A percentile compares a stretch with the other conserved stretches of the same genome.
Evolutionary conservation across 106 monocot species (phyloP).

Genomic region (Alisma plantagoaquatica): DNA sequence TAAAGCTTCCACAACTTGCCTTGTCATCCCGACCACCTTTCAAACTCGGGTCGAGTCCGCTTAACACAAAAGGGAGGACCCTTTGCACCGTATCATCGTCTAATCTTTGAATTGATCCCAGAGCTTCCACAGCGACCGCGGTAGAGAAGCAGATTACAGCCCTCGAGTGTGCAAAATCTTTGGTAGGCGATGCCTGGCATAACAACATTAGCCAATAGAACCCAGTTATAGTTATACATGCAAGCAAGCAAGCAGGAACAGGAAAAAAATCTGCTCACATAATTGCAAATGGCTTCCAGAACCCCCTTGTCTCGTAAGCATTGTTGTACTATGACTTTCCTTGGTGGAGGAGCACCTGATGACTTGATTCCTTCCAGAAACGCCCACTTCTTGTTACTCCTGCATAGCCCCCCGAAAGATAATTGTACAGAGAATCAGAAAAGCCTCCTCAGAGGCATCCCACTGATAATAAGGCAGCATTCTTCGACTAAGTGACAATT

Average conservation of each 20-base stretch:
- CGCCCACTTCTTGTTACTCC: constrained; percentile 68
- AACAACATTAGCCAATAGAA: not conserved
- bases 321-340: constrained; percentile 78
- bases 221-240: not conserved
- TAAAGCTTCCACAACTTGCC: constrained; percentile 26
- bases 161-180: constrained; percentile 51
- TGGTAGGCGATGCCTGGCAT: constrained; percentile 56
- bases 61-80: constrained; percentile 57
- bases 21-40: constrained; percentile 53
- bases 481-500: too few species aligned
- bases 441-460: too few species aligned
- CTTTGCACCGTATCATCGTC: constrained; percentile 62
- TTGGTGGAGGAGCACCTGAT: constrained; percentile 77
- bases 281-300: constrained; percentile 68
- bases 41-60: constrained; percentile 49
- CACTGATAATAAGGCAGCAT: too few species aligned
- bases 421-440: not conserved
- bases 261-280: constrained; percentile 50
- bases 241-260: constrained; percentile 7
- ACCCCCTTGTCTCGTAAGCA: constrained; percentile 84
- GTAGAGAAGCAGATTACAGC: constrained; percentile 77
- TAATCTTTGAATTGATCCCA: constrained; percentile 53
- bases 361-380: constrained; percentile 79
- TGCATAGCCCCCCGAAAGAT: not conserved
- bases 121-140: constrained; percentile 63